Evolutionary conservation across 441 rosid species (phyloP).

Genomic region (Erodium trifolium): DNA sequence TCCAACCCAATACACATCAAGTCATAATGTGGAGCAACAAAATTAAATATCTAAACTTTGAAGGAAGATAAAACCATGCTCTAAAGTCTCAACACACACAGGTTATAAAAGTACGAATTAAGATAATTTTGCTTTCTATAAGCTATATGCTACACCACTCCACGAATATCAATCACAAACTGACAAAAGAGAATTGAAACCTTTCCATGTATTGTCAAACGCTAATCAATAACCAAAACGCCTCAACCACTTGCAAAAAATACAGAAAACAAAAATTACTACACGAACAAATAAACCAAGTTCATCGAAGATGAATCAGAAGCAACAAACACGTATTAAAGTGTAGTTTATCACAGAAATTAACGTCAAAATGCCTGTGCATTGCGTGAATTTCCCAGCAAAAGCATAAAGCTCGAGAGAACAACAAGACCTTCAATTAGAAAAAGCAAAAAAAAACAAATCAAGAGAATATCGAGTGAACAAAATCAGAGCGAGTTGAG

Average conservation of each 20-base stretch:
- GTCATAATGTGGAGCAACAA: not conserved
- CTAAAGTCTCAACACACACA: not conserved
- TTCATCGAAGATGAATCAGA: not conserved
- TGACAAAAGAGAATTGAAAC: not conserved
- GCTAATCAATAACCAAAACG: not conserved
- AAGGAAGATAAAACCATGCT: too few species aligned
- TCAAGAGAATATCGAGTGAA: constrained; percentile 1
- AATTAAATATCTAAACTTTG: too few species aligned
- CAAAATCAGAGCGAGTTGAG: not conserved
- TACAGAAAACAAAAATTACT: not conserved
- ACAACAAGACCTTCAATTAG: not conserved
- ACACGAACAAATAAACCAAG: not conserved
- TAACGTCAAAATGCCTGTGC: constrained; percentile 18
- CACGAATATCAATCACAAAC: not conserved
- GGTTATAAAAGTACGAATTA: not conserved
- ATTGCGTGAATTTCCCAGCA: constrained; percentile 26
- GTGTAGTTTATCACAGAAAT: not conserved
- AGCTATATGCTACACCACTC: not conserved
- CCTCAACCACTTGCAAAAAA: not conserved
- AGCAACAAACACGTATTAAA: not conserved
- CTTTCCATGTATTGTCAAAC: not conserved
- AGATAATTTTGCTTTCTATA: too few species aligned
- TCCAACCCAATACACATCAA: constrained; percentile 8
- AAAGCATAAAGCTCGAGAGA: not conserved
- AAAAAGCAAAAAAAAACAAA: constrained; percentile 7